Evolutionary conservation across 805 yeast species (phyloP), one percentile per base, ranked within the genome.

Genomic region (Dipodascus albidus): DNA sequence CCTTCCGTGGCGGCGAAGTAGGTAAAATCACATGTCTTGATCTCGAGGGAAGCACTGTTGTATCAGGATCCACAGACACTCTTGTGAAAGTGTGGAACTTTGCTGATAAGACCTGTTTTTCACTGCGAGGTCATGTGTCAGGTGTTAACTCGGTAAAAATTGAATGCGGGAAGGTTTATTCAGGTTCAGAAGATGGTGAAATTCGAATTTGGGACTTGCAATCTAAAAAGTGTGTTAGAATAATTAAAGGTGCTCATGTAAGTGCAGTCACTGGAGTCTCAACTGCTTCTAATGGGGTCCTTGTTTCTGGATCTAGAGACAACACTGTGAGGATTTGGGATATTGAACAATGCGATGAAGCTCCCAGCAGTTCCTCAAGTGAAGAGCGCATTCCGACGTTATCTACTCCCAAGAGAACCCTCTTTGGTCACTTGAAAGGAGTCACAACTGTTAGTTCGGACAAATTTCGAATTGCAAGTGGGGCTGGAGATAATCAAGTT

Each of bases 381-480:
- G 54, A 51, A 17, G 57, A 57, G 9, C 50, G 49, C 27, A 47
- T 21, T 22, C 17, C 20, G 15, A 23, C 50, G 21, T 35, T 44
- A 21, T 35, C 53, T 38, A 90, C 97, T 3, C 88, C 91, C 67
- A 88, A 90, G 66, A 75, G 96, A 55, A 93, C 99, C 0, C 90
- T 93, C 67, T 93, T 91, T 71, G 99, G 99, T 1, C 99, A 93
- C 65, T 87, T 91, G 52, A 98, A 93, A 69, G 99, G 99, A 20
- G 96, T 93, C 20, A 90, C 97, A 96, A 88, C 93, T 47, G 85
- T 93, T 54, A 88, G 93, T 19, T 96, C 97, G 0, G 98, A 93
- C 70, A 89, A 90, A 41, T 93, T 93, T 74, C 78, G 99, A 59
- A 87, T 93, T 48, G 86, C 90, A 8, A 83, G 93, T 62, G 98